Base-by-base conservation (phyloP, 2,329 filamentous ascomycete genomes). In the Clonostachys solani region DNA sequence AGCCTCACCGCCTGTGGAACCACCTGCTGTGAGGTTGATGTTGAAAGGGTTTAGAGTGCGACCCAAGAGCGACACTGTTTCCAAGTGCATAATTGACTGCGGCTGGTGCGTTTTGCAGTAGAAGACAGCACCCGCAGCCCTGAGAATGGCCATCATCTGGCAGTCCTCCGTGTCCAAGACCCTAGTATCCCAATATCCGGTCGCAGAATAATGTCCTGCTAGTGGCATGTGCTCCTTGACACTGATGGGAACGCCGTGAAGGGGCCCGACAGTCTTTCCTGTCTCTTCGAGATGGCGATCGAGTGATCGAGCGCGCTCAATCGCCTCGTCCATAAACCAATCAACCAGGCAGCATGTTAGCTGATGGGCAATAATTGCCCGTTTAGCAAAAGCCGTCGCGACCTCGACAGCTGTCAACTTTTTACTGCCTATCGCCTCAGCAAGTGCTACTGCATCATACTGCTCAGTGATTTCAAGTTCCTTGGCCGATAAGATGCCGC, bases 71-170 rank as follows among this genome's bases (percentile, higher is more conserved):
- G 59, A 29, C 9, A 29, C 23, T 29, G 60, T n/a, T 18, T 62
- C 1, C 61, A 57, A 1, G 59, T 63, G 53, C 60, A 72, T 73
- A 43, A 82, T 64, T 0, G 72, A 74, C 50, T 82, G 78, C 2
- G 85, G 84, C 3, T 88, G 69, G 54, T 86, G 87, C 1, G 85
- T 88, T 63, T 88, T 88, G 53, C 79, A 77, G 54, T 86, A 84
- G 17, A 84, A 65, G 0, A 88, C 73, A 2, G 84, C 84, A 2
- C 85, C 85, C 0, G 81, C 69, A 83, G 41, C 18, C 58, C 52
- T 5, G 57, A 40, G 29, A 8, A 12, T 36, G n/a, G 49, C 15
- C 15, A 38, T 18, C 15, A 38, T 38, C 15, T n/a, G 33, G 13
- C 15, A 42, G 18, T 43, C 44, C 16, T 29, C 18, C 3, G 19